Base-by-base conservation (phyloP, 495 filamentous ascomycete species). In the Schizothecium vesticola region DNA sequence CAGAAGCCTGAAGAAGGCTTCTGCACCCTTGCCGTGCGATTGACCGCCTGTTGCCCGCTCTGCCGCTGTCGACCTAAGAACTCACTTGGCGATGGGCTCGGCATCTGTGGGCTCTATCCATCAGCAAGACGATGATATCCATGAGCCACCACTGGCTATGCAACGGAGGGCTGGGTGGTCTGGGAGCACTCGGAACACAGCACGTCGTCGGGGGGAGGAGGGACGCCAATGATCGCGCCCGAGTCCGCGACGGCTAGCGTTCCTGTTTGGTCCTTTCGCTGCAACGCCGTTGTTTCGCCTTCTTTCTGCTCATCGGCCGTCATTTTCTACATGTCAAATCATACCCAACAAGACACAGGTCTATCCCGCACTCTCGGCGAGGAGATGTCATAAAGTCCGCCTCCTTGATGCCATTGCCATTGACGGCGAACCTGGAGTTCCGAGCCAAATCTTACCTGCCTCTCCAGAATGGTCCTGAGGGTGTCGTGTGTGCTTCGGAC, bases 261-360 rank as follows among this genome's bases (percentile, higher is more conserved):
- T 8, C 26, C 56, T 31, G 56, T 26, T 21, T 57, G 25, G 19
- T 58, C 23, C 56, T 22, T 24, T 28, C 56, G 31, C 31, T 66
- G 64, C 64, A 66, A 59, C 65, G 63, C 63, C 63, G 63, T 65
- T 65, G 63, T 65, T 65, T 65, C 26, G 55, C 24, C 63, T 65
- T 51, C 19, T 28, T n/a, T 51, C 51, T 56, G 63, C n/a, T 22
- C 65, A 55, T 59, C 56, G 9, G 56, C 60, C 57, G 56, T 60
- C 23, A 21, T 12, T 24, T 59, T 60, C 63, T 55, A 65, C 63
- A 65, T 65, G 63, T 29, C 63, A 56, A 31, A 56, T 58, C 55
- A 25, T 19, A 4, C 26, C 13, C 24, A 5, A 22, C n/a, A 24
- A 28, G 26, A 25, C 26, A 61, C 19, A n/a, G n/a, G n/a, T n/a